Conservation (phyloP, 2,329 filamentous ascomycete genomes). For the Malbranchea zuffiana region DNA sequence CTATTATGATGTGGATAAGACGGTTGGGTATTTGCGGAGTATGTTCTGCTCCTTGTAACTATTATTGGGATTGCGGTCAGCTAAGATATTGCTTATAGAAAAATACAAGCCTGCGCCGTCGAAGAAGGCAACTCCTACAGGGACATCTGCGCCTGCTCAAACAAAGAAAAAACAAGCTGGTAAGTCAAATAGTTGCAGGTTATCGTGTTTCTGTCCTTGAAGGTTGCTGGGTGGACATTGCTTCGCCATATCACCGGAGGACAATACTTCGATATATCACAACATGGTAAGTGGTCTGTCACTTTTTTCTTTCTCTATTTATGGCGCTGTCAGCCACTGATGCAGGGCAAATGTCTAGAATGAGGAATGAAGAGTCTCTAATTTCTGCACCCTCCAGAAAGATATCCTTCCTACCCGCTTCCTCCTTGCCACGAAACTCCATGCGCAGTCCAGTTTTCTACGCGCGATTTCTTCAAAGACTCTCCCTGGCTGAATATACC, state of each 20-base stretch:
- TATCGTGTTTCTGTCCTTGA: not conserved
- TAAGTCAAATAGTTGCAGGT: constrained; percentile 10
- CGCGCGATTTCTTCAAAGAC: constrained; percentile 62
- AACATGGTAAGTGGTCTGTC: constrained; percentile 6
- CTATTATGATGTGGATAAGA: constrained; percentile 84
- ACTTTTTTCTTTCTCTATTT: not conserved
- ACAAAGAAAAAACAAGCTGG: constrained; percentile 7
- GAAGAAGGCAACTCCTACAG: constrained; percentile 1
- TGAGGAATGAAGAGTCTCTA: constrained; percentile 5
- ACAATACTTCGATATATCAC: not conserved
- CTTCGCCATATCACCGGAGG: not conserved
- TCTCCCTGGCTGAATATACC: constrained; percentile 77
- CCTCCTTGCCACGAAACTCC: not conserved
- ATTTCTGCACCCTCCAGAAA: constrained; percentile 3
- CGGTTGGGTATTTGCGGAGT: constrained; percentile 67
- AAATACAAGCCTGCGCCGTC: constrained; percentile 6
- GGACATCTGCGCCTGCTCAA: not conserved
- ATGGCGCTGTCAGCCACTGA: constrained; percentile 4
- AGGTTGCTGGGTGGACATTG: not conserved
- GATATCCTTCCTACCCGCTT: constrained; percentile 4
- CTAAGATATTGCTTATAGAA: constrained; percentile 7
- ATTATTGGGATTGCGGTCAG: not conserved
- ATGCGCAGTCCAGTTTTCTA: constrained; percentile 30
- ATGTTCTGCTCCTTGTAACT: constrained; percentile 21
- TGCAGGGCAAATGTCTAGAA: not conserved